Base-by-base conservation (phyloP, 116 monocot species). In the Dioscorea cayenensis region DNA sequence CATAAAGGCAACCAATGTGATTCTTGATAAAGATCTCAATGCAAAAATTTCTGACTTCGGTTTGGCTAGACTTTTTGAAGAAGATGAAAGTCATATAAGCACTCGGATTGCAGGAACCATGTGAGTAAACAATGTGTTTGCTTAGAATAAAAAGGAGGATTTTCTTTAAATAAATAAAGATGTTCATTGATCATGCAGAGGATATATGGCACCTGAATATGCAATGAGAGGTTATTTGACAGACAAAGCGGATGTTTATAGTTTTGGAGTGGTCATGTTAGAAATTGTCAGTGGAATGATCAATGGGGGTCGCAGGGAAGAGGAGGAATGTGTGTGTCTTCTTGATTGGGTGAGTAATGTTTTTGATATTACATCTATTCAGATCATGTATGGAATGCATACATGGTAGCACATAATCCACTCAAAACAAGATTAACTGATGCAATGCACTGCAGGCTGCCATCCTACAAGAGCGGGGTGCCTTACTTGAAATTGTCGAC, bases 31-130 rank as follows among this genome's bases (percentile, higher is more conserved):
- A 63, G 71, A 83, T 76, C 59, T 78, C 20, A 78, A 81, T 60
- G 77, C 84, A 36, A 87, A 84, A 32, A 84, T 83, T 69, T 80
- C 87, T 18, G 87, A 84, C n/a, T 88, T 87, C 71, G 87, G 84
- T 66, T 69, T 87, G 71, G 87, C 83, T 22, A 87, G 65, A 70
- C 84, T 84, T 73, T 23, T 76, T 35, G 84, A 87, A 68, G 84
- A 81, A 75, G 87, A 78, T 19, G 80, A 87, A 27, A 80, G 75
- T 4, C 87, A 87, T 43, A 78, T 83, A 75, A 86, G 86, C 75
- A 86, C 86, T 25, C 73, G 78, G n/a, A 76, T 83, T 60, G 83
- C 83, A 28, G 83, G 83, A 71, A 87, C 83, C 22, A 4, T 75
- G 83, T 87, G 63, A 83, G 82, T 71, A 75, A 38, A 71, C 43